Evolutionary conservation across 768 basidiomycete species (phyloP).

Genomic region (Xerocomellus amylosporus): DNA sequence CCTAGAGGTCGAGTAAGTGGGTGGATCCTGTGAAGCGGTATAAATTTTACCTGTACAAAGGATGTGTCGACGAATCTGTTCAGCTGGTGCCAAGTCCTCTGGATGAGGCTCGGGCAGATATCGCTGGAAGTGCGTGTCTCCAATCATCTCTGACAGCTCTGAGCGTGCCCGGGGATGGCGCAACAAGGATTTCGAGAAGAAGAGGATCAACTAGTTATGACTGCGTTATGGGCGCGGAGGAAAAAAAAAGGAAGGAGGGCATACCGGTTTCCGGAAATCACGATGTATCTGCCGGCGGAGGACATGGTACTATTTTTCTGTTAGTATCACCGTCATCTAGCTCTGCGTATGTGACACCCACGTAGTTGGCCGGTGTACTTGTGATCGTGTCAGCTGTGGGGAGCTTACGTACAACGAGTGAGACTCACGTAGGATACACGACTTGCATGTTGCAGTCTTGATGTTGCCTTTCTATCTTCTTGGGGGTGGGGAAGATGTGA

Average conservation of each 20-base stretch:
- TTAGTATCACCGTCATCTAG: conserved; percentile 11
- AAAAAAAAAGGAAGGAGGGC: conserved; percentile 17
- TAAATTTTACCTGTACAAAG: conserved; percentile 67
- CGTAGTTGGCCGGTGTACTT: conserved; percentile 93
- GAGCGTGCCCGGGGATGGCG: conserved; percentile 94
- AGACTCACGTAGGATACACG: conserved; percentile 87
- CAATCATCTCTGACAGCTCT: conserved; percentile 80
- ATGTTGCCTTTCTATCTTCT: conserved; percentile 92
- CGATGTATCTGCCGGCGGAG: conserved; percentile 96
- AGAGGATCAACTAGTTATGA: conserved; percentile 67
- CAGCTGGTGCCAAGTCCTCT: conserved; percentile 69
- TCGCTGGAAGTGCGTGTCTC: conserved; percentile 88
- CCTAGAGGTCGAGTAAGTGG: conserved; percentile 40
- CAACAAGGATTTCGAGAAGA: conserved; percentile 96
- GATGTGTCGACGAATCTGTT: conserved; percentile 89
- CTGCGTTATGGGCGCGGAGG: neutral
- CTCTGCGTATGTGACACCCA: conserved; percentile 25
- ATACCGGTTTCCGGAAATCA: conserved; percentile 95
- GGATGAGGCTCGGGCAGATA: conserved; percentile 84
- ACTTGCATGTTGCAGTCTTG: conserved; percentile 99
- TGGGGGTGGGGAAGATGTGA: conserved; percentile 77
- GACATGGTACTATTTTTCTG: conserved; percentile 74
- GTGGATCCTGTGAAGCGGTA: neutral
- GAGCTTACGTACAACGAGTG: neutral
- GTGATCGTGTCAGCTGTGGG: conserved; percentile 8